phyloP scores from a whole-genome alignment of 805 yeast genomes.

The Schwanniomyces vanrijiae region DNA sequence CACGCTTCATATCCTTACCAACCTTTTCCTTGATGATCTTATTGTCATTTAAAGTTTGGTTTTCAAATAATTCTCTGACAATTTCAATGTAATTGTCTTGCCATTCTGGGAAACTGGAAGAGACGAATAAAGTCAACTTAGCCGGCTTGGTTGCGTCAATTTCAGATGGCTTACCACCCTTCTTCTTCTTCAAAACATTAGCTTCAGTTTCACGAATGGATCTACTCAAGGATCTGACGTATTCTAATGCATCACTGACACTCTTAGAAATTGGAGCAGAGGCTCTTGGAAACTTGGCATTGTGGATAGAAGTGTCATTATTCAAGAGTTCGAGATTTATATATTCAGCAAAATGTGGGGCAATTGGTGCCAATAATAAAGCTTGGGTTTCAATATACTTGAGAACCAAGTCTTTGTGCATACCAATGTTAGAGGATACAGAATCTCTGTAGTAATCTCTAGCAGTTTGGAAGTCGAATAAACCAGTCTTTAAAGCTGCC shows the following conservation, averaged over 20 bases:
- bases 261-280: slow-evolving; percentile 61
- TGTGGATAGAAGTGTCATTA: slow-evolving; percentile 65
- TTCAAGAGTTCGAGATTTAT: slow-evolving; percentile 81
- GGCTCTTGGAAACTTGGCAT: slow-evolving; percentile 79
- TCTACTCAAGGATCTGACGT: slow-evolving; percentile 76
- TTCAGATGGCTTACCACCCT: slow-evolving; percentile 70
- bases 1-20: slow-evolving; percentile 92
- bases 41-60: slow-evolving; percentile 63
- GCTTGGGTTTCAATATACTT: slow-evolving; percentile 87
- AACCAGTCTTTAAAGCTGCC: slow-evolving; percentile 84
- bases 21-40: slow-evolving; percentile 62
- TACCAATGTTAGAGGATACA: slow-evolving; percentile 49
- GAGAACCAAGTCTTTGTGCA: slow-evolving; percentile 81
- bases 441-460: slow-evolving; percentile 96
- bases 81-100: slow-evolving; percentile 61
- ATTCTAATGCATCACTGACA: slow-evolving; percentile 67
- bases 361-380: slow-evolving; percentile 82
- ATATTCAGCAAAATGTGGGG: slow-evolving; percentile 95
- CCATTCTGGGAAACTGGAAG: slow-evolving; percentile 78
- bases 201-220: slow-evolving; percentile 93
- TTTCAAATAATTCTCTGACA: slow-evolving; percentile 73
- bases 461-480: slow-evolving; percentile 91
- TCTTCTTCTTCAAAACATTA: slow-evolving; percentile 72
- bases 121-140: slow-evolving; percentile 67
- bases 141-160: slow-evolving; percentile 76